These are phyloP conservation scores for Coniochaeta sp. DNA, from an alignment of 2,329 filamentous ascomycete species.

Conservation along the genomic window DNA sequence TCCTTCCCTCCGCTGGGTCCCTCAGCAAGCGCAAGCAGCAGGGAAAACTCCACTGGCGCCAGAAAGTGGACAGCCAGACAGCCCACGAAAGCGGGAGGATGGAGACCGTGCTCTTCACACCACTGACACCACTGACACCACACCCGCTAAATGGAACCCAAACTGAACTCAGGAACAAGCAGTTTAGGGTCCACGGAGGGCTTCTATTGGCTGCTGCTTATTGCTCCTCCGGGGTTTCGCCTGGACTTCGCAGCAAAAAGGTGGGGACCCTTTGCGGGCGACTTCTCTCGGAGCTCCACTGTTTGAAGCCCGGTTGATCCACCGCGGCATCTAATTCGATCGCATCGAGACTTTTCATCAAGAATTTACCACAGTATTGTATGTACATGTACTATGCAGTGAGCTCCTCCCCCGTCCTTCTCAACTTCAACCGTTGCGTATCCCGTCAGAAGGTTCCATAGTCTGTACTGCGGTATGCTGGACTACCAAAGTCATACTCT, in stretches of 20 bases:
- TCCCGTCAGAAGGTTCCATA: no score
- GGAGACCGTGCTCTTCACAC: background rate
- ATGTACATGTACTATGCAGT: no score
- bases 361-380: no score
- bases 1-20: background rate
- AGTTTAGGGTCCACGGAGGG: background rate
- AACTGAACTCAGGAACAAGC: no score
- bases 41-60: background rate
- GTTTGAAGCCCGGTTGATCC: background rate
- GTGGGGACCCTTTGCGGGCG: background rate
- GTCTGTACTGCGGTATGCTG: no score
- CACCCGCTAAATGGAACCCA: no score
- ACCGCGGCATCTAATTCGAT: background rate
- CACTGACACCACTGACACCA: no score
- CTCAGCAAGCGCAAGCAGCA: background rate
- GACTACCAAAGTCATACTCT: no score
- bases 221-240: background rate
- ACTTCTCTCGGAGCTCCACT: background rate
- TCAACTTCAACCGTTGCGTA: background rate
- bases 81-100: background rate
- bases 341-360: slow-evolving; percentile 1
- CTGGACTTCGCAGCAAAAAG: no score
- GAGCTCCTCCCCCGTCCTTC: no score
- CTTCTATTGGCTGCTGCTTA: background rate
- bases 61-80: background rate